Base-by-base conservation (phyloP, 192 early-diverging fungal genomes). In the Cladochytrium replicatum region DNA sequence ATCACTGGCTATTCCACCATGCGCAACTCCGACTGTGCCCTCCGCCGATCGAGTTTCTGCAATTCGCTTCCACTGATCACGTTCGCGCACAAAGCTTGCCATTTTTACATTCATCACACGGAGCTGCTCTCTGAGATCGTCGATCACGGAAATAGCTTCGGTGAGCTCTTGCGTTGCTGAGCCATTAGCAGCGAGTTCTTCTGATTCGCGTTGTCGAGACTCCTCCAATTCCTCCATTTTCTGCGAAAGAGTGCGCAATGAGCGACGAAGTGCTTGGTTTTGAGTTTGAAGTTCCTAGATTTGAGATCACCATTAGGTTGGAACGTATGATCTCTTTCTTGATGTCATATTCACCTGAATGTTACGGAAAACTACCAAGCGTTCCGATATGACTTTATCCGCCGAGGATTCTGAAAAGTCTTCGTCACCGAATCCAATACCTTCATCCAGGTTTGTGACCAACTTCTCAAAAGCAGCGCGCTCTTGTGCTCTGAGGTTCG, bases 101-200 rank as follows among this genome's bases (percentile, higher is more conserved):
- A 75, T 48, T 25, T 75, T 68, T 9, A 59, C 52, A 7, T 64
- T 62, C 8, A 72, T 57, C 17, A 53, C 37, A 23, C 67, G 64
- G 41, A 85, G 72, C 54, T 83, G 66, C 40, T 77, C 71, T 2
- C 75, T 70, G 55, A 80, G 64, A 24, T 53, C 64, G 52, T 80
- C 71, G 26, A 79, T 70, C 24, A 71, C 61, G 32, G 56, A 57
- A 40, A 75, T 57, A 7, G 75, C 78, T 7, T 68, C 72, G 54
- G 70, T 64, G 23, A 75, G 54, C n/a, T n/a, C n/a, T n/a, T n/a
- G n/a, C n/a, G n/a, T n/a, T n/a, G n/a, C n/a, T n/a, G n/a, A n/a
- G n/a, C n/a, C n/a, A n/a, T n/a, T n/a, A 11, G 64, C 68, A 28
- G 66, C 60, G 26, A 57, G 64, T 32, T 77, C 70, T 29, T 65